Conservation (phyloP, 192 early-diverging fungal species). For the Backusella tarrabulga region DNA sequence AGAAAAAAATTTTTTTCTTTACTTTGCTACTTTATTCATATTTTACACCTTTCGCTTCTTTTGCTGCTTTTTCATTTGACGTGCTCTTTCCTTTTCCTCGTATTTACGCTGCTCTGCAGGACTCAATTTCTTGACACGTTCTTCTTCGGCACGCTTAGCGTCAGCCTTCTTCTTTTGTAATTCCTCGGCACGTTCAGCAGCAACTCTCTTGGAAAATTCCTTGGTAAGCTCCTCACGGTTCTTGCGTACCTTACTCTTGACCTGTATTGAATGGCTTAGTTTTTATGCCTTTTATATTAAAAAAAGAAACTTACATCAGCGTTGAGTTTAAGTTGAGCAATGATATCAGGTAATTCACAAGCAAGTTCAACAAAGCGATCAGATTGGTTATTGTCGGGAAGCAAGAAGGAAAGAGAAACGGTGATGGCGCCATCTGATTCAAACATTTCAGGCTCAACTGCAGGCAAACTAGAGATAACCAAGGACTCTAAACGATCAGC, state of each 20-base stretch:
- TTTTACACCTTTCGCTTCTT: conserved; percentile 45
- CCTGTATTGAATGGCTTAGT: conserved; percentile 28
- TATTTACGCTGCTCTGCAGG: conserved; percentile 82
- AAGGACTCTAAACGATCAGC: conserved; percentile 23
- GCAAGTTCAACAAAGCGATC: conserved; percentile 28
- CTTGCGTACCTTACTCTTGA: conserved; percentile 58
- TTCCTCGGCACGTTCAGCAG: conserved; percentile 69
- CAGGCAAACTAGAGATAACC: conserved; percentile 31
- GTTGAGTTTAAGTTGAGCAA: conserved; percentile 28
- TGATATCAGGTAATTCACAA: conserved; percentile 26
- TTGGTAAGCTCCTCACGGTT: conserved; percentile 63
- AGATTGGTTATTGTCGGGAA: conserved; percentile 7
- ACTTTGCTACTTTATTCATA: not conserved
- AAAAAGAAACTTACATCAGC: conserved; percentile 38
- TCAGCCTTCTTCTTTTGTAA: conserved; percentile 64
- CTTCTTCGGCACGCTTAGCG: conserved; percentile 65
- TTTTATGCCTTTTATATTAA: conserved; percentile 41
- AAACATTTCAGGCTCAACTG: conserved; percentile 27
- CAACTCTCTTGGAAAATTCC: conserved; percentile 57
- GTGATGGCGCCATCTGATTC: conserved; percentile 14
- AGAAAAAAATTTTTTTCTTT: not conserved
- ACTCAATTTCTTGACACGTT: conserved; percentile 63
- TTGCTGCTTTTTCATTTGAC: conserved; percentile 66
- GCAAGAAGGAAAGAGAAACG: not conserved
- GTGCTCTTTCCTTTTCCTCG: conserved; percentile 79